These are phyloP conservation scores for Pelargonium fulgidum DNA, from an alignment of 441 rosid species.

Conservation along the genomic window DNA sequence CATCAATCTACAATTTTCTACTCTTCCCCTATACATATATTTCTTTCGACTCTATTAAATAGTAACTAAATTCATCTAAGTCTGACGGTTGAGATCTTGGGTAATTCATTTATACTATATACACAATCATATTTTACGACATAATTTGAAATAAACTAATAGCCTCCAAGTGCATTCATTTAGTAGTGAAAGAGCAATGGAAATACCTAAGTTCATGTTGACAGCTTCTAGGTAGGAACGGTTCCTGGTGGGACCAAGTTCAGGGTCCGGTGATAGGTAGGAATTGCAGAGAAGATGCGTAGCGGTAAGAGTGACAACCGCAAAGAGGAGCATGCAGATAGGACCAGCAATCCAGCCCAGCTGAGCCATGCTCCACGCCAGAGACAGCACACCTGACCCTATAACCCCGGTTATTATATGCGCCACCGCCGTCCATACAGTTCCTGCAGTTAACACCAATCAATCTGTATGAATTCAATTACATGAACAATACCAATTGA, in stretches of 20 bases:
- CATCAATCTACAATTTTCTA: too few relatives aligned
- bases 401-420: slow-evolving; percentile 44
- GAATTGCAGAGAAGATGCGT: slow-evolving; percentile 28
- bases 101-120: too few relatives aligned
- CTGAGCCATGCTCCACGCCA: slow-evolving; percentile 44
- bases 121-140: too few relatives aligned
- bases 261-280: slow-evolving; percentile 38
- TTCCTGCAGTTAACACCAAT: slow-evolving; percentile 19
- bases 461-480: neutral
- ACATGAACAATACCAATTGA: too few relatives aligned
- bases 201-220: slow-evolving; percentile 25
- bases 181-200: too few relatives aligned
- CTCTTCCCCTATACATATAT: too few relatives aligned
- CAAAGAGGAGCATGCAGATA: slow-evolving; percentile 24
- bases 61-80: too few relatives aligned
- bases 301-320: slow-evolving; percentile 22
- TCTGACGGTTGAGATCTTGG: too few relatives aligned
- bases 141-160: too few relatives aligned
- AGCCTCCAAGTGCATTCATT: too few relatives aligned
- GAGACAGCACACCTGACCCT: slow-evolving; percentile 47
- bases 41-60: too few relatives aligned
- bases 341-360: slow-evolving; percentile 50
- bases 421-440: slow-evolving; percentile 41
- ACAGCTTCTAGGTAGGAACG: slow-evolving; percentile 35
- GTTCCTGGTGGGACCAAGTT: slow-evolving; percentile 31